A percentile compares a stretch with the other conserved stretches of the same genome.
Conservation (phyloP, 176 grass and related monocot species). For the Triticum timopheevii region DNA sequence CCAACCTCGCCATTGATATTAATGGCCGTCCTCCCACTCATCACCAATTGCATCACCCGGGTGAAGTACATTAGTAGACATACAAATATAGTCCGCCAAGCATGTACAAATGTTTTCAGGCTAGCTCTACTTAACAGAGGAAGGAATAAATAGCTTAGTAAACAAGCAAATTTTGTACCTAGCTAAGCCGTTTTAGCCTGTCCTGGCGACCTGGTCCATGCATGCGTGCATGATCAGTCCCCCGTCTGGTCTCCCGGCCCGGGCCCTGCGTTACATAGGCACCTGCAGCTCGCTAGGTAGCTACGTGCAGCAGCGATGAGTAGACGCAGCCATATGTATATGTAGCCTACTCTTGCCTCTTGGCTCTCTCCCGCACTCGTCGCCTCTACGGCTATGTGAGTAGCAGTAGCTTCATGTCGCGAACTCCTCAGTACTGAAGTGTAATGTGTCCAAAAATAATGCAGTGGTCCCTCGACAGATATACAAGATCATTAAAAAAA, state of each 20-base stretch:
- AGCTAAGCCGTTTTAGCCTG: neutral
- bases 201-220: neutral
- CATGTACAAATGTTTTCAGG: neutral
- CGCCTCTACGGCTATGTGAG: neutral
- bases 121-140: neutral
- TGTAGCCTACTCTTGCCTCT: neutral
- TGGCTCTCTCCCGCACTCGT: neutral
- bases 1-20: no score
- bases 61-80: neutral
- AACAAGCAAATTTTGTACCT: neutral
- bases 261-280: neutral
- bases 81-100: slow-evolving; percentile 22
- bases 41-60: no score
- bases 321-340: slow-evolving; percentile 4
- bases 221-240: slow-evolving; percentile 6
- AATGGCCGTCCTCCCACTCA: no score
- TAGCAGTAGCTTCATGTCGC: neutral
- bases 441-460: slow-evolving; percentile 52
- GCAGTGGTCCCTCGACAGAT: slow-evolving; percentile 25
- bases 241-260: slow-evolving; percentile 12
- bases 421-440: slow-evolving; percentile 21
- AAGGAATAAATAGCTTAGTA: neutral
- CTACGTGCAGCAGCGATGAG: slow-evolving; percentile 3
- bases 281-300: slow-evolving; percentile 10
- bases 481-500: slow-evolving; percentile 18